These are phyloP conservation scores for Wickerhamiella alocasiicola DNA, from an alignment of 805 yeast species.

Conservation along the genomic window DNA sequence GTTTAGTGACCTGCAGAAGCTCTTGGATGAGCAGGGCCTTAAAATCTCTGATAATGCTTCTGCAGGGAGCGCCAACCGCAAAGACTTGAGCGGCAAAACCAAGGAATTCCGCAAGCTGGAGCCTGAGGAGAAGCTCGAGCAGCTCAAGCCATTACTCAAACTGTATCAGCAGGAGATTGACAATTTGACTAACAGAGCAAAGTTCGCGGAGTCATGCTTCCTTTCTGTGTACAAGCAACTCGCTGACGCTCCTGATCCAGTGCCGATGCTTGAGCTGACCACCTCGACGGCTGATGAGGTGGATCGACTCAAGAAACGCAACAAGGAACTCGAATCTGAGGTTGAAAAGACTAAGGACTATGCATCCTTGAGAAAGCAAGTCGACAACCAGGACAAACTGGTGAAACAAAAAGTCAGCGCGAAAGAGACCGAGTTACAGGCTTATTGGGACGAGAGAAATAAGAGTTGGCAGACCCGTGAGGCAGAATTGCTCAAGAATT, in stretches of 20 bases:
- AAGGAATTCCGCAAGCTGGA: constrained; percentile 66
- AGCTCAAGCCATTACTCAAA: constrained; percentile 53
- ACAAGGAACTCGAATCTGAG: constrained; percentile 35
- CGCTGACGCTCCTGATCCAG: constrained; percentile 90
- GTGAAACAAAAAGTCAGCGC: constrained; percentile 45
- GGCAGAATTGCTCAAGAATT: constrained; percentile 39
- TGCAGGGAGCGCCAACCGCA: constrained; percentile 54
- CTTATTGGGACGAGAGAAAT: constrained; percentile 61
- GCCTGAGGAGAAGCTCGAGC: constrained; percentile 52
- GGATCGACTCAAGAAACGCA: constrained; percentile 33
- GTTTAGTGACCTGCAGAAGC: constrained; percentile 54
- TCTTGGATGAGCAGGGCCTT: constrained; percentile 61
- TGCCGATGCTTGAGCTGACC: constrained; percentile 55
- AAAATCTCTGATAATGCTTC: constrained; percentile 62
- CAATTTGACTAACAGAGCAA: constrained; percentile 61
- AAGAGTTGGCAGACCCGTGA: constrained; percentile 50
- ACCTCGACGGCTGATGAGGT: constrained; percentile 34
- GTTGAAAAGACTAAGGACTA: constrained; percentile 62
- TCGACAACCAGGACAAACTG: constrained; percentile 44
- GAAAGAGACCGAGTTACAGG: constrained; percentile 60
- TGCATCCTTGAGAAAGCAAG: constrained; percentile 53
- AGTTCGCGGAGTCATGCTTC: constrained; percentile 59
- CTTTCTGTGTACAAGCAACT: constrained; percentile 61
- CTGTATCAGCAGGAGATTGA: constrained; percentile 85
- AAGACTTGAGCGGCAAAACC: constrained; percentile 70